A percentile compares a stretch with the other conserved stretches of the same genome.
Conservation (phyloP, 768 basidiomycete genomes). For the Serendipita sp. region DNA sequence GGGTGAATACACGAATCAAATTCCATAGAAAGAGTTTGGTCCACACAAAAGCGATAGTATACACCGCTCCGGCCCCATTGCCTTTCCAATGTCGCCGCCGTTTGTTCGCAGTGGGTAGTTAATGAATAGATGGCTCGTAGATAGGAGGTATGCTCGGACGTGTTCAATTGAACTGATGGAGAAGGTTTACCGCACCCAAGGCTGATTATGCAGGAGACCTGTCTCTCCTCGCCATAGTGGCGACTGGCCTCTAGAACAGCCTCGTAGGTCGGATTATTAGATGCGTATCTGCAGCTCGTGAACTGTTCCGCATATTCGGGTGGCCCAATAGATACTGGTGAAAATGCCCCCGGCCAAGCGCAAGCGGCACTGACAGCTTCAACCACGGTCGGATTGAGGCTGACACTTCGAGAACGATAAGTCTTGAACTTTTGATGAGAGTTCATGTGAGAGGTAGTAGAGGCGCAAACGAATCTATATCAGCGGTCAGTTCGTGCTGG, state of each 20-base stretch:
- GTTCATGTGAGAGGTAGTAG: not conserved
- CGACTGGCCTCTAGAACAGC: not conserved
- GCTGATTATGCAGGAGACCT: not conserved
- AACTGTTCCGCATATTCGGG: not conserved
- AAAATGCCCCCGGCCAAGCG: not conserved
- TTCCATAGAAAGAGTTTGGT: not conserved
- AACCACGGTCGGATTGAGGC: not conserved
- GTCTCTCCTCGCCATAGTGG: not conserved
- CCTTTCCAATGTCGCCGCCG: not conserved
- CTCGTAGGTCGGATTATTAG: not conserved
- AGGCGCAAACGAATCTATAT: not conserved
- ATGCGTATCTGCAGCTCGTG: not conserved
- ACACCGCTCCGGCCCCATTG: not conserved
- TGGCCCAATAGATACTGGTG: not conserved
- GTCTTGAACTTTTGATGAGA: not conserved
- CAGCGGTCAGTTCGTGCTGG: not conserved
- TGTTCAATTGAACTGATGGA: not conserved
- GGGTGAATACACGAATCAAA: not conserved
- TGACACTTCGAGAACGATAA: not conserved
- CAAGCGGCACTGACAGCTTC: not conserved
- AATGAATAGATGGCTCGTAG: not conserved
- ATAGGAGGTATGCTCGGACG: not conserved
- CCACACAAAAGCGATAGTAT: not conserved
- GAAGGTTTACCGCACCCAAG: not conserved
- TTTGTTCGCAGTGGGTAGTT: not conserved